These are phyloP conservation scores for Kwoniella botswanensis DNA, from an alignment of 768 basidiomycete species.

Conservation along the genomic window DNA sequence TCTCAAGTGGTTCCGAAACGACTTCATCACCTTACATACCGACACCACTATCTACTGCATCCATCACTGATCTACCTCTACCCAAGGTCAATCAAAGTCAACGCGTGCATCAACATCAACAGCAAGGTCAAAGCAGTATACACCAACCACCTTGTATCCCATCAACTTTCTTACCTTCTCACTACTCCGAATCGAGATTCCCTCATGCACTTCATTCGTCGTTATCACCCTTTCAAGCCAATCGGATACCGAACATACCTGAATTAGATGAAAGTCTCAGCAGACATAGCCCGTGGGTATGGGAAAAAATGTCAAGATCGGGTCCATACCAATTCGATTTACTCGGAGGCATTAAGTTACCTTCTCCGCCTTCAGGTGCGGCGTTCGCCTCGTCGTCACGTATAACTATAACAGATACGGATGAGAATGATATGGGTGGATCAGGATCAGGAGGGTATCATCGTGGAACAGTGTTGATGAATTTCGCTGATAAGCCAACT, in stretches of 20 bases:
- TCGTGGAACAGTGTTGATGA: slow-evolving; percentile 10
- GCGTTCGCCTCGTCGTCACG: background rate
- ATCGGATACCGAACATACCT: background rate
- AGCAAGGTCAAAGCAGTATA: background rate
- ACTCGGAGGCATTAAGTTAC: slow-evolving; percentile 11
- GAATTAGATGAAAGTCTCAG: background rate
- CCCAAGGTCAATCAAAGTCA: background rate
- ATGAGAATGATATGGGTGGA: background rate
- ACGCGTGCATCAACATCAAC: background rate
- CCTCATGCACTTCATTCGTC: background rate
- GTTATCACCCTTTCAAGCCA: background rate
- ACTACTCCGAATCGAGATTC: slow-evolving; percentile 18
- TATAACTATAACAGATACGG: background rate
- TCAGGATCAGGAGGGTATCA: background rate
- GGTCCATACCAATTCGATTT: slow-evolving; percentile 8
- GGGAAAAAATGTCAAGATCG: slow-evolving; percentile 9
- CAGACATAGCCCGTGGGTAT: background rate
- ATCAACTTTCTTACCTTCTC: slow-evolving; percentile 18
- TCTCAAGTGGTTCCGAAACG: background rate
- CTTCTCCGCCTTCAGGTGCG: background rate
- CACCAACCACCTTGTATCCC: slow-evolving; percentile 14
- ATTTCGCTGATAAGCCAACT: slow-evolving; percentile 11
- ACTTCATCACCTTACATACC: slow-evolving; percentile 18
- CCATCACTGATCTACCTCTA: slow-evolving; percentile 10
- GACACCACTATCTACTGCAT: slow-evolving; percentile 3